Conservation (phyloP, 257 asterid genomes). For the Solanum gracilifrons region DNA sequence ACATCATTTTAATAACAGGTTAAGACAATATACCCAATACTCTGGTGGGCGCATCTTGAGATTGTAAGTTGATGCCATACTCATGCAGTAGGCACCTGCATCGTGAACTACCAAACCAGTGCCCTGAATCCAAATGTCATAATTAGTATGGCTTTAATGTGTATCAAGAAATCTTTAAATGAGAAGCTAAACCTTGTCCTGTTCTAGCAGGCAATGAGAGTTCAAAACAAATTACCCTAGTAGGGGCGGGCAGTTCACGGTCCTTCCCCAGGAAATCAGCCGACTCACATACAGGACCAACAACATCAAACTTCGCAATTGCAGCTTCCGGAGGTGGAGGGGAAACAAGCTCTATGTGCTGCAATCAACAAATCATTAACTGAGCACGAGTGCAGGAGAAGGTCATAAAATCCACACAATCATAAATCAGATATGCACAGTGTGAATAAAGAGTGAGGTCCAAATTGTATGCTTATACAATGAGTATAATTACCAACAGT, state of each 20-base stretch:
- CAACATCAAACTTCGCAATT: slow-evolving; percentile 66
- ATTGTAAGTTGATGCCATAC: slow-evolving; percentile 98
- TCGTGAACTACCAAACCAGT: slow-evolving; percentile 91
- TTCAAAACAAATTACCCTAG: slow-evolving; percentile 33
- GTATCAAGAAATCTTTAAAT: background rate
- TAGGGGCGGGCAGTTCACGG: slow-evolving; percentile 73
- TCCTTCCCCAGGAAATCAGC: slow-evolving; percentile 96
- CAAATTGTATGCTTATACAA: background rate
- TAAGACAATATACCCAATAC: slow-evolving; percentile 53
- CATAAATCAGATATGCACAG: background rate
- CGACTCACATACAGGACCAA: slow-evolving; percentile 95
- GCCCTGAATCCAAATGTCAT: slow-evolving; percentile 41
- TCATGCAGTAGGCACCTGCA: slow-evolving; percentile 99
- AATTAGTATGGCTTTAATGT: background rate
- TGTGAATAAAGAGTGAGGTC: background rate
- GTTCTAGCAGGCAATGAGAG: background rate
- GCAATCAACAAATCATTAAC: slow-evolving; percentile 15
- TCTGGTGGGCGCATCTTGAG: slow-evolving; percentile 99
- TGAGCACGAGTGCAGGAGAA: background rate
- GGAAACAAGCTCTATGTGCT: slow-evolving; percentile 92
- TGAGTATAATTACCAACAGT: background rate
- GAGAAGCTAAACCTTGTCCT: background rate
- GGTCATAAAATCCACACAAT: background rate
- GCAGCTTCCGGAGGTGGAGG: slow-evolving; percentile 53
- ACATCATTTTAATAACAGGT: background rate